phyloP scores from a whole-genome alignment of 805 yeast species.

The Torulaspora indica region DNA sequence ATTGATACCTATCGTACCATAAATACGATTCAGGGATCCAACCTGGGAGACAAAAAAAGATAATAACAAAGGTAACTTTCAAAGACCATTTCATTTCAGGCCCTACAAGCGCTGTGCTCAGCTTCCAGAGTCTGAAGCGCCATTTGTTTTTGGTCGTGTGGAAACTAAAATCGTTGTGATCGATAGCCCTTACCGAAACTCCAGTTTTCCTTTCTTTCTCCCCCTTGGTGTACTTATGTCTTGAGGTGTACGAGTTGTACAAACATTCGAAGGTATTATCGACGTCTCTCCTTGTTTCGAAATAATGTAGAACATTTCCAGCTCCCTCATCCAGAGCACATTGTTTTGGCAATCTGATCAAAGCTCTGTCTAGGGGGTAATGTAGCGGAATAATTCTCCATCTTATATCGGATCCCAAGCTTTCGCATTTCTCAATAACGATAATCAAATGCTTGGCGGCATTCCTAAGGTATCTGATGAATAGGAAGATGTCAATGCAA shows the following conservation, averaged over 20 bases:
- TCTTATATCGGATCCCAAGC: constrained; percentile 23
- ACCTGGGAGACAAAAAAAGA: constrained; percentile 42
- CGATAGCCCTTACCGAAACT: constrained; percentile 37
- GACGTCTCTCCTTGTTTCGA: constrained; percentile 42
- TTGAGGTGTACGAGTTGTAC: constrained; percentile 43
- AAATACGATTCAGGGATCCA: constrained; percentile 39
- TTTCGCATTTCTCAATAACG: constrained; percentile 24
- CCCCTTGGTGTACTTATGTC: constrained; percentile 25
- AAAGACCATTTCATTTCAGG: constrained; percentile 43
- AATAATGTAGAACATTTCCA: constrained; percentile 41
- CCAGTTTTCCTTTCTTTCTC: constrained; percentile 5
- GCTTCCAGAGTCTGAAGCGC: constrained; percentile 40
- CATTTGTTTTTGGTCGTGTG: constrained; percentile 37
- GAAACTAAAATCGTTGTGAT: constrained; percentile 40
- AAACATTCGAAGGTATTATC: constrained; percentile 44
- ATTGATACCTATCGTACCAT: constrained; percentile 43
- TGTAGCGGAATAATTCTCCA: constrained; percentile 39
- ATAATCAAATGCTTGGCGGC: constrained; percentile 37
- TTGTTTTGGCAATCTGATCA: constrained; percentile 41
- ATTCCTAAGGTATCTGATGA: constrained; percentile 41
- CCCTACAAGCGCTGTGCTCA: constrained; percentile 35
- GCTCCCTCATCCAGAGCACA: constrained; percentile 47
- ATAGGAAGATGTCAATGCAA: constrained; percentile 39
- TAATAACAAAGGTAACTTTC: constrained; percentile 37
- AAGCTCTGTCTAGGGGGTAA: constrained; percentile 40